Evolutionary conservation across 2,329 filamentous ascomycete species (phyloP), one percentile per base, ranked within the genome.

Genomic region (Daldinia sp.): DNA sequence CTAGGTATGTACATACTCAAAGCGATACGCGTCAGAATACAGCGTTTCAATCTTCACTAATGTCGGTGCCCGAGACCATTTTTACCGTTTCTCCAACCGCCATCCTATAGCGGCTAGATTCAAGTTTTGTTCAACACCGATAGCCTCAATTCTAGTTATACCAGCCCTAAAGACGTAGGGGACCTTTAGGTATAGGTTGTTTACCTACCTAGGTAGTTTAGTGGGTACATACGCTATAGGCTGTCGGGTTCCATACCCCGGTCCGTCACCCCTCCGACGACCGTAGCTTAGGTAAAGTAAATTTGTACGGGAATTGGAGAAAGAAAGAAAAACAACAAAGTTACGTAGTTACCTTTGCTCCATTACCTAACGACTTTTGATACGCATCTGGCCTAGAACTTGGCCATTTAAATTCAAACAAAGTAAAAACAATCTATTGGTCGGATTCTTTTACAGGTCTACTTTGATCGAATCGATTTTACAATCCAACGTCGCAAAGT

Each of bases 251-350:
- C 30, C 59, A 10, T 49, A 50, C 29, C 47, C 50, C 52, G 48
- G 57, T 9, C 58, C 51, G 64, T 72, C 65, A 58, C 61, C 66
- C 62, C 56, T 72, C 70, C 69, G 67, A 72, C 70, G 41, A 58
- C 52, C 64, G 43, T 37, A 30, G 39, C 52, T 55, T 56, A 34
- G 32, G 21, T 50, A 58, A 58, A 48, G 49, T 43, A 34, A 45
- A 49, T 39, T n/a, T 39, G 27, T 21, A 15, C 48, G 45, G 29
- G 5, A 34, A 34, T 51, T 19, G 25, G 54, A 54, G 32, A 34
- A 59, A 58, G 50, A 52, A 64, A 63, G 53, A 63, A 68, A n/a
- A 69, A 69, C 61, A 68, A 65, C 61, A 54, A 41, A 47, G 50
- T 23, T 59, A 52, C 48, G 47, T 64, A n/a, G n/a, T n/a, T n/a